A percentile compares a stretch with the other conserved stretches of the same genome.
These are phyloP conservation scores for Starmerella floris DNA, from an alignment of 805 yeast genomes.

Conservation along the genomic window DNA sequence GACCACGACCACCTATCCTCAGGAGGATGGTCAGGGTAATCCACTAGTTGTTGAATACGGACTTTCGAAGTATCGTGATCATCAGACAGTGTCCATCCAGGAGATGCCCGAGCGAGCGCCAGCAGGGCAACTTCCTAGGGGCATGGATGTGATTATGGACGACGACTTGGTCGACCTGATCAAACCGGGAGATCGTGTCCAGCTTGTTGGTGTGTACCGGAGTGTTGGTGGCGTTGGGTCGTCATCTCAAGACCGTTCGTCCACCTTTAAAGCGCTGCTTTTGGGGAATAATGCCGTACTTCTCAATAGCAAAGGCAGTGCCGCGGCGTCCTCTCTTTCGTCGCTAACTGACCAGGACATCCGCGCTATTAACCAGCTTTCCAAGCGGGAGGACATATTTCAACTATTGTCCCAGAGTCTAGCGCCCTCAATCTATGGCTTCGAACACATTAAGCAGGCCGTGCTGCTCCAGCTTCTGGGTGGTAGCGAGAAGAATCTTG, in stretches of 20 bases:
- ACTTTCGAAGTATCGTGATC: constrained; percentile 80
- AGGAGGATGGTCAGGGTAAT: constrained; percentile 84
- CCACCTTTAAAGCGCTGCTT: constrained; percentile 64
- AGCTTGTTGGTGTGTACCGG: constrained; percentile 84
- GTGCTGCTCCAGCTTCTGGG: constrained; percentile 82
- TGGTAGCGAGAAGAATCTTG: constrained; percentile 86
- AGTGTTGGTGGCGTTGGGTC: constrained; percentile 56
- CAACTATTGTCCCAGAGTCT: constrained; percentile 69
- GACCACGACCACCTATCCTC: constrained; percentile 78
- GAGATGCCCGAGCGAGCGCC: constrained; percentile 98
- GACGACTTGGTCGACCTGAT: constrained; percentile 85
- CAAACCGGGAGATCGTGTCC: constrained; percentile 94
- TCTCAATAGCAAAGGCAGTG: constrained; percentile 60
- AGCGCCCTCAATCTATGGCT: constrained; percentile 94
- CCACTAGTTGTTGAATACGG: constrained; percentile 86
- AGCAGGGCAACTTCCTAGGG: constrained; percentile 91
- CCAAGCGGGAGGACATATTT: constrained; percentile 59
- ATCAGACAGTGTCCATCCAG: constrained; percentile 83
- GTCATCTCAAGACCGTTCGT: constrained; percentile 5
- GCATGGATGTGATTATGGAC: constrained; percentile 82
- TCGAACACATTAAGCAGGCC: constrained; percentile 80
- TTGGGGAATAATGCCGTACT: constrained; percentile 84
- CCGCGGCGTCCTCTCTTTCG: constrained; percentile 53
- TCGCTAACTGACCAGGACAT: constrained; percentile 71
- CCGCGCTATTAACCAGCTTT: constrained; percentile 66